Evolutionary conservation across 176 grass and related monocot genomes (phyloP).

Genomic region (Oryza rufipogon): DNA sequence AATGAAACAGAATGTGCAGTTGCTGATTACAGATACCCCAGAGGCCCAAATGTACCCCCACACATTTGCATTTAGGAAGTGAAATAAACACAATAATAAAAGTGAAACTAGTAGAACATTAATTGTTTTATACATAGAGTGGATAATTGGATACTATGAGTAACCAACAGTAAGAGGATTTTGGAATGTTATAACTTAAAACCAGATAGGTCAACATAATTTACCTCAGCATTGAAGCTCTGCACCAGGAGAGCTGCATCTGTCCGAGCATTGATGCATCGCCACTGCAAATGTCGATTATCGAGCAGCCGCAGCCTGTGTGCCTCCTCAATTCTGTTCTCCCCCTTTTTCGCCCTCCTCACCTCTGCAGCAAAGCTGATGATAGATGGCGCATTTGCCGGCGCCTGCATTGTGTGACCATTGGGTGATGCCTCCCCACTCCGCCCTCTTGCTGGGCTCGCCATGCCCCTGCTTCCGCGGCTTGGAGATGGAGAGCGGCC

Average conservation of each 20-base stretch:
- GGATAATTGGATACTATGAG: not conserved
- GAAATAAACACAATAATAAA: not conserved
- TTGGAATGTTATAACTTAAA: not conserved
- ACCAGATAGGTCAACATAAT: not conserved
- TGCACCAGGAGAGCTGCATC: conserved; percentile 59
- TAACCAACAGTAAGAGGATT: not conserved
- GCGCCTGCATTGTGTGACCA: conserved; percentile 40
- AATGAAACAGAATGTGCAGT: not conserved
- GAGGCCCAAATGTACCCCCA: not conserved
- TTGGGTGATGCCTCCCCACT: conserved; percentile 45
- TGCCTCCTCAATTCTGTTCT: conserved; percentile 91
- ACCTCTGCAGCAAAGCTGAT: conserved; percentile 94
- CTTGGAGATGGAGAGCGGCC: conserved; percentile 59
- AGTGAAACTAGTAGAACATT: not conserved
- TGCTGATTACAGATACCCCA: not conserved
- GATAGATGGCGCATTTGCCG: conserved; percentile 85
- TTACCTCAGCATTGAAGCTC: conserved; percentile 85
- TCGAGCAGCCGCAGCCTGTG: conserved; percentile 84
- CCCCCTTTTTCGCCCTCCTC: conserved; percentile 93
- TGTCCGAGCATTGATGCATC: conserved; percentile 79
- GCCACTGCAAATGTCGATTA: conserved; percentile 90
- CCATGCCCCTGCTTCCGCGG: conserved; percentile 51
- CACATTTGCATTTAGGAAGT: conserved; percentile 9
- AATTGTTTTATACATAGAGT: not conserved
- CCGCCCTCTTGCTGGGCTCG: conserved; percentile 60